Base-by-base conservation (phyloP, 768 basidiomycete species). In the Phanerochaete carnosa region DNA sequence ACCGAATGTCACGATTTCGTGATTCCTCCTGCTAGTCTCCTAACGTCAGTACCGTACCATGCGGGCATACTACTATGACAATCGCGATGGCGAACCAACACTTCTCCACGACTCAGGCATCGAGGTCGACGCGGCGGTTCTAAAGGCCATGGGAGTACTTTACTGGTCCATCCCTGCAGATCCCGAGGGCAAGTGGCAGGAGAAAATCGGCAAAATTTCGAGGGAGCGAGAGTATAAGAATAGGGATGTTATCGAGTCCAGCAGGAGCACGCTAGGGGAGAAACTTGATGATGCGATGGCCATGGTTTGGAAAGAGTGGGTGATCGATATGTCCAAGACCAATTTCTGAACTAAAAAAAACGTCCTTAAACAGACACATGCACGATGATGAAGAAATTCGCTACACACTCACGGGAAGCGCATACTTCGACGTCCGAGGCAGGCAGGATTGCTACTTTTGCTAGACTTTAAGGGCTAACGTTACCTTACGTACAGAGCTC, bases 351-450 rank as follows among this genome's bases (percentile, higher is more conserved):
- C 12, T 55, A n/a, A 5, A 57, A 57, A 49, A 65, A 51, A 26
- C 16, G 55, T 26, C 13, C 55, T 28, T 3, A 0, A 25, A 28
- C 65, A 92, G 92, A 67, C 94, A 97, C 67, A 83, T 98, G 79
- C 95, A 97, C 67, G 94, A 97, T 72, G 95, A 97, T 67, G 95
- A 98, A 69, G 95, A 98, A 74, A 96, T 95, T 68, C 81, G 95
- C 8, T 98, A 92, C 67, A 85, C 95, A 66, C 80, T 94, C 43
- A 79, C 82, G 0, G 95, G 95, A n/a, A 86, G 84, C 37, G 95
- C 94, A 0, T 98, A 86, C 79, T 98, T 97, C 70, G 95, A 98
- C 66, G 84, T 98, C 43, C 83, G 94, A 60, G 92, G 92, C 92
- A 64, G 58, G 85, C 67, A 26, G 16, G 16, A 11, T 13, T 28